Conservation (phyloP, 1,284 basidiomycete genomes). For the Cerrena zonata region DNA sequence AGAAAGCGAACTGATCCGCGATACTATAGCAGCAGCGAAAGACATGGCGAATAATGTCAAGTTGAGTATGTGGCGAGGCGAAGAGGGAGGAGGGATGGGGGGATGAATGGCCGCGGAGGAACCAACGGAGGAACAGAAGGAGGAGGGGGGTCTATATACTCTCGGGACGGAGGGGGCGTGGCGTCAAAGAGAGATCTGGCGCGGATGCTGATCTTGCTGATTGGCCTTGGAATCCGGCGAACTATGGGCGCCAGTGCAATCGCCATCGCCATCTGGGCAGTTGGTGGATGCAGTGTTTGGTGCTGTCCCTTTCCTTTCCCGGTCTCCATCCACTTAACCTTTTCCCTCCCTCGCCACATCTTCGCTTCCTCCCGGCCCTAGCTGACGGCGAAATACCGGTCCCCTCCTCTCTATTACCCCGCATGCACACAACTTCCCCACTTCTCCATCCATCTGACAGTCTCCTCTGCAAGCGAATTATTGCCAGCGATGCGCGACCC, state of each 20-base stretch:
- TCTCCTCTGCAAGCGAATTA: background rate
- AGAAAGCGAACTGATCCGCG: slow-evolving; percentile 19
- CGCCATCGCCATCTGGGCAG: too few relatives aligned
- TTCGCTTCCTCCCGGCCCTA: background rate
- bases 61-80: background rate
- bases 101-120: slow-evolving; percentile 4
- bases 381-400: slow-evolving; percentile 2
- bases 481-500: background rate
- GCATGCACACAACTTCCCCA: background rate
- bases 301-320: too few relatives aligned
- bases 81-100: background rate
- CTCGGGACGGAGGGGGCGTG: background rate
- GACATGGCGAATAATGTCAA: slow-evolving; percentile 15
- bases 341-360: background rate
- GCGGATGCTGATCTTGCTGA: background rate
- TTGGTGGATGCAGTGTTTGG: too few relatives aligned
- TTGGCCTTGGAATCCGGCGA: background rate
- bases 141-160: slow-evolving; percentile 13
- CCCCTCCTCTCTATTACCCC: background rate
- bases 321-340: slow-evolving; percentile 6
- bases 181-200: background rate
- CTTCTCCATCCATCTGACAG: background rate
- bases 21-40: slow-evolving; percentile 17
- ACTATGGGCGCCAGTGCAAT: slow-evolving; percentile 1
- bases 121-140: slow-evolving; percentile 5